phyloP scores from a whole-genome alignment of 805 yeast species.

The Saccharomycopsis capsularis region DNA sequence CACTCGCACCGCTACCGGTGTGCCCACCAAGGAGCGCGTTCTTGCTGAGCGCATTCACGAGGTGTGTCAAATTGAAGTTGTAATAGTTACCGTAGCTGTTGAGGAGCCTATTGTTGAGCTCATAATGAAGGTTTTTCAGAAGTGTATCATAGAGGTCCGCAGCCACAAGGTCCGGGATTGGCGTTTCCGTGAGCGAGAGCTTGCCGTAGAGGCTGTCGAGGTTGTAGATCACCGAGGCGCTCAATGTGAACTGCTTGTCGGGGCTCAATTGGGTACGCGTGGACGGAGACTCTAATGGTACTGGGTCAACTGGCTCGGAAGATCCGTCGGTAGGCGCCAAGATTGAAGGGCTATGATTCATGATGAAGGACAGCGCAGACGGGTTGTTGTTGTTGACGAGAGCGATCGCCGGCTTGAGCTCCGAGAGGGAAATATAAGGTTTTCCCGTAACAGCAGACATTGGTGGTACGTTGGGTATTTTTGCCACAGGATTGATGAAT shows the following conservation, averaged over 20 bases:
- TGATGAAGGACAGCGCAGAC: constrained; percentile 21
- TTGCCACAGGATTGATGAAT: constrained; percentile 38
- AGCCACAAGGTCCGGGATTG: constrained; percentile 10
- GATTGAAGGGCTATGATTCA: constrained; percentile 11
- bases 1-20: not conserved
- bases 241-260: constrained; percentile 21
- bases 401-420: constrained; percentile 53
- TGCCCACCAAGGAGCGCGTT: not conserved
- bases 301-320: not conserved
- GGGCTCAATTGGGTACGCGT: not conserved
- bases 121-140: constrained; percentile 17
- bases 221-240: constrained; percentile 16
- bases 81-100: constrained; percentile 5
- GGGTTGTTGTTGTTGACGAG: constrained; percentile 45
- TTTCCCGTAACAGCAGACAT: constrained; percentile 36
- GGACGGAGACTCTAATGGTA: not conserved
- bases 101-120: constrained; percentile 10
- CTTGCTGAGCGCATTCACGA: constrained; percentile 1
- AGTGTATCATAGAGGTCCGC: constrained; percentile 19
- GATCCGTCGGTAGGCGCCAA: constrained; percentile 6
- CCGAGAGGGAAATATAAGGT: constrained; percentile 51
- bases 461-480: constrained; percentile 16
- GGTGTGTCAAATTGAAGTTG: constrained; percentile 5
- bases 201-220: constrained; percentile 17
- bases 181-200: constrained; percentile 16